Base-by-base conservation (phyloP, 2,329 filamentous ascomycete species). In the Gnomoniopsis sp. region DNA sequence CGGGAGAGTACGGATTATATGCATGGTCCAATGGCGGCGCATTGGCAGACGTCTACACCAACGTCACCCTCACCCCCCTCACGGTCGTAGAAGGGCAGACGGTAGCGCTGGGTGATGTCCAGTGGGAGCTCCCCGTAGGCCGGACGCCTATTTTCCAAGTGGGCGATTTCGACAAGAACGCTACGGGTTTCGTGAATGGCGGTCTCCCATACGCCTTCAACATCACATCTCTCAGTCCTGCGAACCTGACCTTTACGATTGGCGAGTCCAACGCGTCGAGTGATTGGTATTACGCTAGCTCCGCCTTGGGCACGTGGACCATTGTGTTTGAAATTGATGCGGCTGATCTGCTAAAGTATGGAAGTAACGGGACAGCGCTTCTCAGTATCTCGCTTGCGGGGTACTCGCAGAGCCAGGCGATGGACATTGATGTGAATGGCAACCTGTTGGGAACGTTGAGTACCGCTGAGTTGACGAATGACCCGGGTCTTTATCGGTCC, bases 201-300 rank as follows among this genome's bases (percentile, higher is more conserved):
- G 75, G 76, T 1, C 69, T 72, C 8, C 75, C 77, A 1, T 72
- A 76, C 63, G 67, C 77, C 57, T 79, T 81, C 61, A 79, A 65
- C 4, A 69, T 77, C 8, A 75, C 79, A 1, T 71, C 71, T 7
- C 67, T 71, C 1, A 79, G 76, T 43, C 78, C 79, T 0, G 73
- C 71, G 2, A 75, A 80, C 56, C 62, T 81, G 11, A 77, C 72
- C 0, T 82, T 74, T 62, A 76, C 69, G 0, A 65, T 79, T 14
- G 77, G 77, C 3, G 57, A 64, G 50, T 74, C 69, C 19, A 65
- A 66, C 22, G 46, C 53, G 4, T 68, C 69, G 2, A 63, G 65
- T 1, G 78, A 82, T 57, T 82, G 79, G 79, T 81, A 75, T 60
- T 82, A 79, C 55, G 78, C 72, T 0, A 78, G 80, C 60, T 75